A percentile compares a stretch with the other conserved stretches of the same genome.
Evolutionary conservation across 2,329 filamentous ascomycete species (phyloP).

Genomic region (Fusarium devonianum): DNA sequence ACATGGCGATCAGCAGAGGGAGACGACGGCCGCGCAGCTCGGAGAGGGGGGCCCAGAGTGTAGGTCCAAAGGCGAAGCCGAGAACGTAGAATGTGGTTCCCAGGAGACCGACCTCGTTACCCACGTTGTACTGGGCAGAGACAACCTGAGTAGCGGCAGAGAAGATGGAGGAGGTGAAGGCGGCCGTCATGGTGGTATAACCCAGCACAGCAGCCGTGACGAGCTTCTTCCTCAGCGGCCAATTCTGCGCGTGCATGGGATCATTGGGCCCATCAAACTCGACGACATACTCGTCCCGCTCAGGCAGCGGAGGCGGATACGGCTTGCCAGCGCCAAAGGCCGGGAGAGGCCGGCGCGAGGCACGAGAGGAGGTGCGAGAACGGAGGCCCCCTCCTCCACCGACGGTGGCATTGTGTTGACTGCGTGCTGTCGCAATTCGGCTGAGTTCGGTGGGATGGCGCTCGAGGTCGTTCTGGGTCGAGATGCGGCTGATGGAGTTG

Average conservation of each 20-base stretch:
- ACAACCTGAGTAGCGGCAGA: conserved; percentile 69
- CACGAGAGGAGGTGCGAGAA: conserved; percentile 51
- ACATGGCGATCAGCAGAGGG: conserved; percentile 67
- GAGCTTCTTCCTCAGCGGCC: conserved; percentile 80
- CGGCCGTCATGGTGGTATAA: conserved; percentile 74
- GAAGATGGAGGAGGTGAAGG: conserved; percentile 80
- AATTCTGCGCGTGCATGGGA: conserved; percentile 87
- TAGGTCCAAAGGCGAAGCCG: conserved; percentile 75
- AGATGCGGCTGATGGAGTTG: conserved; percentile 65
- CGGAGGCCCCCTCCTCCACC: conserved; percentile 52
- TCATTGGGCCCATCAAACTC: conserved; percentile 87
- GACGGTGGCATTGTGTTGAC: conserved; percentile 77
- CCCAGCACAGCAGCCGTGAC: conserved; percentile 72
- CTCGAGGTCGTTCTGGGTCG: conserved; percentile 72
- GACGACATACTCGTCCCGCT: conserved; percentile 79
- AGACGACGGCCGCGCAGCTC: conserved; percentile 74
- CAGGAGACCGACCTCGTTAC: conserved; percentile 66
- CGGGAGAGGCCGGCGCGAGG: conserved; percentile 67
- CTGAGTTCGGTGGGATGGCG: conserved; percentile 72
- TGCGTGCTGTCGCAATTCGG: conserved; percentile 74
- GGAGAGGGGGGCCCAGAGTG: conserved; percentile 75
- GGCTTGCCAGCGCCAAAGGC: conserved; percentile 77
- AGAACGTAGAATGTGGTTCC: conserved; percentile 75
- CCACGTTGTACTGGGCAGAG: conserved; percentile 65
- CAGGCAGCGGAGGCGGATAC: conserved; percentile 73